These are phyloP conservation scores for Aspergillus conjunctus DNA, from an alignment of 495 filamentous ascomycete species.

Conservation along the genomic window DNA sequence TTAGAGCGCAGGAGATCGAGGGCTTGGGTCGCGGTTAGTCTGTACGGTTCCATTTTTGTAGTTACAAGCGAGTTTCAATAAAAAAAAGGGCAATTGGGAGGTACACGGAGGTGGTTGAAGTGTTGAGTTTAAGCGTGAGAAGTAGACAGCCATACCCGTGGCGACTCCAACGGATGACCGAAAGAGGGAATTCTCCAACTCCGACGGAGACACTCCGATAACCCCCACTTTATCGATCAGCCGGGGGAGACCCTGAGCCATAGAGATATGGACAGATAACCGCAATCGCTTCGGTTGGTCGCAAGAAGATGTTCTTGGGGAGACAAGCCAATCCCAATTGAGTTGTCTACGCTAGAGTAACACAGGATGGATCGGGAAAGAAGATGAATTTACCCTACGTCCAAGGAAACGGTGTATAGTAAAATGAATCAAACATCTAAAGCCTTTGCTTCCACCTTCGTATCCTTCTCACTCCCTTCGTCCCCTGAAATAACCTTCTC, in stretches of 20 bases:
- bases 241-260: too few species aligned
- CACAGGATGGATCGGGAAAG: too few species aligned
- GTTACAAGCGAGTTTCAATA: too few species aligned
- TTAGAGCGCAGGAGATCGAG: background rate
- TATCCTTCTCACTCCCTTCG: background rate
- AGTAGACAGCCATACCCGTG: background rate
- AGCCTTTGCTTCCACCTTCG: background rate
- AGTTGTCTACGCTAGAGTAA: too few species aligned
- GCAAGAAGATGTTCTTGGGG: too few species aligned
- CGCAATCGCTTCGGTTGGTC: too few species aligned
- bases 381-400: too few species aligned
- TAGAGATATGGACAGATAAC: too few species aligned
- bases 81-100: too few species aligned
- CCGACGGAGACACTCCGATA: background rate
- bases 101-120: background rate
- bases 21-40: conserved; percentile 17
- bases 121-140: background rate
- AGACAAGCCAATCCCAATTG: too few species aligned
- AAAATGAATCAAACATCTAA: background rate
- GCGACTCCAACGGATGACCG: background rate
- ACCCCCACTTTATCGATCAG: background rate
- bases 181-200: background rate
- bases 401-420: too few species aligned
- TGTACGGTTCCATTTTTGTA: conserved; percentile 2
- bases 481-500: background rate